Evolutionary conservation across 768 basidiomycete species (phyloP), one percentile per base, ranked within the genome.

Genomic region (Hypsizygus marmoreus): DNA sequence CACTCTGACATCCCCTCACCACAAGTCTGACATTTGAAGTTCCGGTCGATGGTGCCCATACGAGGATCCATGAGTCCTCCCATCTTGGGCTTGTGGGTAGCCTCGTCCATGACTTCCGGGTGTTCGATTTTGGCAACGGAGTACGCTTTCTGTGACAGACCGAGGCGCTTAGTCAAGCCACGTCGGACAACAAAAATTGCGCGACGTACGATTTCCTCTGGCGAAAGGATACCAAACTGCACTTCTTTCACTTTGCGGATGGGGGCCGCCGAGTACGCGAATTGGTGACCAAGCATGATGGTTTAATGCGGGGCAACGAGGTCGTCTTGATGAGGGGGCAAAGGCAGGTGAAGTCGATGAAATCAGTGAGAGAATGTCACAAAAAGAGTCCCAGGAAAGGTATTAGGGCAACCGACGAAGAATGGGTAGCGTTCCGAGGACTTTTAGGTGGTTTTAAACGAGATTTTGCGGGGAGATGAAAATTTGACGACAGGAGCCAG

Each of bases 1-100:
- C 97, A 99, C 66, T 98, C 97, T 13, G 93, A 87, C 95, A 98
- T 97, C n/a, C 95, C 95, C 78, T 99, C 97, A 55, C 94, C 95
- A 67, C 97, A 98, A 22, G 97, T 98, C 74, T 97, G 94, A 66
- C 97, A 99, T 74, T 98, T 98, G 74, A 95, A 95, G 66, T 95
- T 94, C 56, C 93, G 79, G 75, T 95, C 93, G 58, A 95, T 95
- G 22, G 93, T 99, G 29, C 97, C 97, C 88, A 98, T 92, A 49
- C 92, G 84, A 40, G 95, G 92, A 72, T 99, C 97, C 88, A 95
- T 95, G 62, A 99, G 74, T 35, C 97, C 97, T 37, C 93, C 94
- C 19, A 83, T 74, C 72, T 97, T 97, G 19, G 91, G 90, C 62
- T 86, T 88, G 61, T 88, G 88, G 1, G 85, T 91, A 14, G 85